Percentiles rank a stretch among this genome's conserved stretches.
Conservation (phyloP, 352 stramenopile genomes). For the Pythium aristosporum region DNA sequence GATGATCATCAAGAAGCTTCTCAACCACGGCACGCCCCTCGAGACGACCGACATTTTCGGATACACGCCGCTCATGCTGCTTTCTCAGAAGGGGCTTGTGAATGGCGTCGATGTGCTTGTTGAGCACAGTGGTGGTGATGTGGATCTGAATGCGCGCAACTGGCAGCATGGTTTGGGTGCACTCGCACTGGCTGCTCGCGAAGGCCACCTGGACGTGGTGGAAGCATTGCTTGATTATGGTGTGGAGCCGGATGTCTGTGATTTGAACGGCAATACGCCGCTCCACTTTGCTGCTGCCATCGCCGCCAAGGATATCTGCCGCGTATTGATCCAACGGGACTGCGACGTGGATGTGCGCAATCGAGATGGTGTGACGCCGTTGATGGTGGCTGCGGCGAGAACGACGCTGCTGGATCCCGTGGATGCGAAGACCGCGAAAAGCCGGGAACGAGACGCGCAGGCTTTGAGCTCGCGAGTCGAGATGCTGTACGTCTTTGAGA, state of each 20-base stretch:
- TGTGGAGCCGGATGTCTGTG: slow-evolving; percentile 57
- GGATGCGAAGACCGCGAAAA: neutral
- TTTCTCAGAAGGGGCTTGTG: slow-evolving; percentile 69
- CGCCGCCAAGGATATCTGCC: slow-evolving; percentile 56
- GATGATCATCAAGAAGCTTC: slow-evolving; percentile 82
- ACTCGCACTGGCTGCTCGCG: slow-evolving; percentile 67
- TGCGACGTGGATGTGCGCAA: slow-evolving; percentile 70
- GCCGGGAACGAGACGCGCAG: neutral
- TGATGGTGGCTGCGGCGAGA: slow-evolving; percentile 77
- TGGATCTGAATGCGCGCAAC: slow-evolving; percentile 76
- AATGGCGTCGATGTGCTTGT: slow-evolving; percentile 75
- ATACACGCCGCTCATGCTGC: slow-evolving; percentile 79
- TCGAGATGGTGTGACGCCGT: slow-evolving; percentile 61
- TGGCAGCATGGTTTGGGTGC: slow-evolving; percentile 82
- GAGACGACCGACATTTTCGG: slow-evolving; percentile 80
- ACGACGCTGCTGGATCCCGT: slow-evolving; percentile 22
- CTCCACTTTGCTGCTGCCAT: slow-evolving; percentile 80
- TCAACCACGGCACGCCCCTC: slow-evolving; percentile 62
- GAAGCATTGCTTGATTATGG: slow-evolving; percentile 84
- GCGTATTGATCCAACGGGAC: slow-evolving; percentile 70
- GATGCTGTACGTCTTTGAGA: slow-evolving; percentile 54
- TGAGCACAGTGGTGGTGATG: slow-evolving; percentile 53
- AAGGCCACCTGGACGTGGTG: slow-evolving; percentile 64
- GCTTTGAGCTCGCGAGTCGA: slow-evolving; percentile 43
- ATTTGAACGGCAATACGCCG: slow-evolving; percentile 69